These are phyloP conservation scores for Pelargonium myrrhifolium DNA, from an alignment of 441 rosid genomes.

Conservation along the genomic window DNA sequence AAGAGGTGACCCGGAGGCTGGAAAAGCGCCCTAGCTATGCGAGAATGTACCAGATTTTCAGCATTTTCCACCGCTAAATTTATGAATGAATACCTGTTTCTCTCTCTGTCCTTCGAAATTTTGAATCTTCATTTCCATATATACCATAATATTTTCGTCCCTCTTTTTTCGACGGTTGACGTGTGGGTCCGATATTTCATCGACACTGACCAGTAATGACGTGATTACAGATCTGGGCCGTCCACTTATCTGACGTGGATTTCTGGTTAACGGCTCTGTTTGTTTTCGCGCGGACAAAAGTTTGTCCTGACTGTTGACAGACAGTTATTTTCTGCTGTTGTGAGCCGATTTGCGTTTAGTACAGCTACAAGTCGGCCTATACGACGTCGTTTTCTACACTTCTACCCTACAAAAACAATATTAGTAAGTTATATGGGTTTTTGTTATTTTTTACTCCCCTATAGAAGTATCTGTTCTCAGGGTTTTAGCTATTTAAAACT, in stretches of 20 bases:
- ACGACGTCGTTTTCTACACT: too few relatives aligned
- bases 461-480: too few relatives aligned
- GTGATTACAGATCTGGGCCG: neutral
- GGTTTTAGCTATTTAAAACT: too few relatives aligned
- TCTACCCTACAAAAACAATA: too few relatives aligned
- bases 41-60: slow-evolving; percentile 3
- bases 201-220: neutral
- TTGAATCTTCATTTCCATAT: neutral
- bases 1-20: neutral
- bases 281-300: neutral
- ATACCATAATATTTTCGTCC: neutral
- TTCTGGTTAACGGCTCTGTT: neutral
- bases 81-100: neutral
- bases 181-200: neutral
- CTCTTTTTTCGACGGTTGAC: slow-evolving; percentile 1
- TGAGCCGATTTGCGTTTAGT: too few relatives aligned
- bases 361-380: too few relatives aligned
- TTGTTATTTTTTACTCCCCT: too few relatives aligned
- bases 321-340: too few relatives aligned
- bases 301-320: too few relatives aligned
- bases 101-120: neutral
- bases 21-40: neutral
- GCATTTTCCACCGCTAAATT: slow-evolving; percentile 4
- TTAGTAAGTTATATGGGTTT: too few relatives aligned
- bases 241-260: neutral